These are phyloP conservation scores for Triticum aestivum DNA, from an alignment of 176 grass and related monocot species.

Conservation along the genomic window DNA sequence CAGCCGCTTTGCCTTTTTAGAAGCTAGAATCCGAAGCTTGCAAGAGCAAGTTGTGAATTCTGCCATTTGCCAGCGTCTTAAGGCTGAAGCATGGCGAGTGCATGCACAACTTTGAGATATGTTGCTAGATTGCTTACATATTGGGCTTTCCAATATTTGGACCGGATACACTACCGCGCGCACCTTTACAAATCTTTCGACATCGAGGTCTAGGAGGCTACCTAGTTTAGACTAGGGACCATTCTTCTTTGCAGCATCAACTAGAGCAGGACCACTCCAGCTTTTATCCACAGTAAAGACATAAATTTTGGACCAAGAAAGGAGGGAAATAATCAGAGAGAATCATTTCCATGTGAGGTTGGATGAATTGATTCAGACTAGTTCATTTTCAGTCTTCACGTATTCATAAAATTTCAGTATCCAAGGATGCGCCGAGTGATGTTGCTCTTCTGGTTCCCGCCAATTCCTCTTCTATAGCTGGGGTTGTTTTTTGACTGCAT, in stretches of 20 bases:
- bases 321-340: neutral
- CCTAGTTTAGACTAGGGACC: slow-evolving; percentile 59
- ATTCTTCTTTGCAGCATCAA: slow-evolving; percentile 48
- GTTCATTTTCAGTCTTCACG: neutral
- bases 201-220: slow-evolving; percentile 53
- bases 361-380: neutral
- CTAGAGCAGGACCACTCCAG: slow-evolving; percentile 52
- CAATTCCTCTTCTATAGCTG: neutral
- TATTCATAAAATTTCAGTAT: neutral
- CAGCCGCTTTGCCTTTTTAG: neutral
- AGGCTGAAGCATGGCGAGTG: neutral
- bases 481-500: neutral
- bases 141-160: slow-evolving; percentile 1
- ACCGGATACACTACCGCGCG: slow-evolving; percentile 19
- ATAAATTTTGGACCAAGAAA: neutral
- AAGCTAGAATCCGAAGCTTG: neutral
- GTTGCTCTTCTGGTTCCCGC: neutral
- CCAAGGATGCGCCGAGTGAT: neutral
- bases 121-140: neutral
- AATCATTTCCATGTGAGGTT: slow-evolving; percentile 12
- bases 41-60: neutral
- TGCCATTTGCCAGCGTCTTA: neutral
- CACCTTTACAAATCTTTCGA: slow-evolving; percentile 38
- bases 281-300: slow-evolving; percentile 39
- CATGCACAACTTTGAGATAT: neutral